A percentile compares a stretch with the other conserved stretches of the same genome.
phyloP scores from a whole-genome alignment of 306 rosid species.

The Prunus campanulata region DNA sequence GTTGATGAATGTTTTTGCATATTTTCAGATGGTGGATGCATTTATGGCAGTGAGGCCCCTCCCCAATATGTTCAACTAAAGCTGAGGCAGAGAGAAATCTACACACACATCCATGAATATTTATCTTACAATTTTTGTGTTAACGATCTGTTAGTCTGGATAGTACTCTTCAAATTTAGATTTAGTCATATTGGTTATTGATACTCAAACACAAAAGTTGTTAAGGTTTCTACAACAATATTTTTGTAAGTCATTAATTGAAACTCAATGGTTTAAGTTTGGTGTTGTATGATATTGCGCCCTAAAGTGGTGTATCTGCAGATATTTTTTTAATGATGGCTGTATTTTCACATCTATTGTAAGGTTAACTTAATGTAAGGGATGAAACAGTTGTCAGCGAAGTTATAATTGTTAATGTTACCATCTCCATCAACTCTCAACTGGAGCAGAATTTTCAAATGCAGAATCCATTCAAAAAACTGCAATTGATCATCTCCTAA shows the following conservation, averaged over 20 bases:
- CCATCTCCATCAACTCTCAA: neutral
- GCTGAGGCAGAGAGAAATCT: neutral
- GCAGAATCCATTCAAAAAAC: too few species aligned
- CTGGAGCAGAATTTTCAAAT: neutral
- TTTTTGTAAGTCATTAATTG: neutral
- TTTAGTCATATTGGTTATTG: neutral
- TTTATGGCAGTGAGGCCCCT: slow-evolving; percentile 89
- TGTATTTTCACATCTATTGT: neutral
- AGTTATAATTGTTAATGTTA: neutral
- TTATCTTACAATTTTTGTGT: neutral
- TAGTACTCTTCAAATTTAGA: neutral
- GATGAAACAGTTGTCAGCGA: neutral
- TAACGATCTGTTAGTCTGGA: neutral
- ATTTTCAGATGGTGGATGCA: slow-evolving; percentile 82
- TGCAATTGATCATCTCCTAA: too few species aligned
- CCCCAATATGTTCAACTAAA: slow-evolving; percentile 67
- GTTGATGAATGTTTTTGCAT: neutral
- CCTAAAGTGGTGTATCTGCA: neutral
- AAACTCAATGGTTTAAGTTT: neutral
- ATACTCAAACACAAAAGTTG: neutral
- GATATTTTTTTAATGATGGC: neutral
- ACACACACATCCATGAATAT: neutral
- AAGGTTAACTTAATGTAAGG: slow-evolving; percentile 8
- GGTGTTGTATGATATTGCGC: neutral
- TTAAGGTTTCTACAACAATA: too few species aligned